Conservation (phyloP, 345 rosid genomes). For the Bretschneidera sinensis region DNA sequence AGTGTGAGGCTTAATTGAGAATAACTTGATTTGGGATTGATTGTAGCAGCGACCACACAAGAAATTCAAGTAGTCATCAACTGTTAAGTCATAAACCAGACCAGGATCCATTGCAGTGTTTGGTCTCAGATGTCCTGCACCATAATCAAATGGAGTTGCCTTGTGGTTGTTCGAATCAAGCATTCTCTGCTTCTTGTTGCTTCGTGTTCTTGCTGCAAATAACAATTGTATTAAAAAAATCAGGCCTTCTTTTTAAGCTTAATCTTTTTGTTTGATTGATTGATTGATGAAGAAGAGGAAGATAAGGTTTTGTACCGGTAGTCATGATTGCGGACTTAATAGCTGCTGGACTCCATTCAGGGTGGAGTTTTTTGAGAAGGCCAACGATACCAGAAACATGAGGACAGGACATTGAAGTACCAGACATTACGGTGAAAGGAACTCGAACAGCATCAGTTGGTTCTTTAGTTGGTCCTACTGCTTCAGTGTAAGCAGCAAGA, state of each 20-base stretch:
- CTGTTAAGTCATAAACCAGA: slow-evolving; percentile 38
- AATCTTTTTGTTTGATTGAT: too few species aligned
- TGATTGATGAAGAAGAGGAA: too few species aligned
- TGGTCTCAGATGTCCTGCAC: slow-evolving; percentile 45
- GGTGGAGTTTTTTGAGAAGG: slow-evolving; percentile 42
- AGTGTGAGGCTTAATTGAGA: slow-evolving; percentile 15
- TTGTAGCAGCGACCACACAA: slow-evolving; percentile 38
- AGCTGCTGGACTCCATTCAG: slow-evolving; percentile 48
- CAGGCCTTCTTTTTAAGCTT: too few species aligned
- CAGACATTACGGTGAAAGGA: slow-evolving; percentile 25
- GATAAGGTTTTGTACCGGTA: too few species aligned
- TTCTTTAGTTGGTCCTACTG: slow-evolving; percentile 14
- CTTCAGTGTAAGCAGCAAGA: slow-evolving; percentile 35
- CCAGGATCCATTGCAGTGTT: slow-evolving; percentile 48
- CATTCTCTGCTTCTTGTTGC: slow-evolving; percentile 18
- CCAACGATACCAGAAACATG: slow-evolving; percentile 49
- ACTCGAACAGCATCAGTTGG: slow-evolving; percentile 28
- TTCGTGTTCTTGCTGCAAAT: slow-evolving; percentile 30
- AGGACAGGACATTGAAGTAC: slow-evolving; percentile 64
- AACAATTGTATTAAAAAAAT: too few species aligned
- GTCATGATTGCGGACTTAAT: slow-evolving; percentile 50
- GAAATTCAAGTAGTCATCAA: slow-evolving; percentile 36
- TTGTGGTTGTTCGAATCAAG: slow-evolving; percentile 10
- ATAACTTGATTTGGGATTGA: slow-evolving; percentile 4
- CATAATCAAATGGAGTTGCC: slow-evolving; percentile 50